Evolutionary conservation across 805 yeast species (phyloP), one percentile per base, ranked within the genome.

Genomic region (Priceomyces castillae): DNA sequence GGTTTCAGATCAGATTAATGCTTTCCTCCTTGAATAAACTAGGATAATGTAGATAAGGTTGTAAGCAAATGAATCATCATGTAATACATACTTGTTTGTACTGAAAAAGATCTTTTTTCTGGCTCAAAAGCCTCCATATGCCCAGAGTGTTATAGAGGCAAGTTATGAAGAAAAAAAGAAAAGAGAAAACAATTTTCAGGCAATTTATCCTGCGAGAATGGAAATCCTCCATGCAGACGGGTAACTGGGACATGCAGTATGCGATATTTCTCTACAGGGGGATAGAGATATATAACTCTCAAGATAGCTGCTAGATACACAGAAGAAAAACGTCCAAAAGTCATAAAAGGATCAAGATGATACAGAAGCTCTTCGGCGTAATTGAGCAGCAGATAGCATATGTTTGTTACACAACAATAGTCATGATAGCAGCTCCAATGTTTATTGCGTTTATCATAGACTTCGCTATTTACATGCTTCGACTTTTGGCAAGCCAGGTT

Each of bases 11-110:
- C 25, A 35, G 28, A 35, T 9, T 12, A 12, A 9, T 35, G 36
- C 23, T 28, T 17, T 30, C 43, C 19, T 48, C 49, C 42, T 46
- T 46, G 37, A 28, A 22, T 28, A 16, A 14, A 36, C 33, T 46
- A 48, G 46, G 51, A 47, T 52, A 53, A 53, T 53, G 58, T 53
- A 53, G 58, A 53, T 53, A 53, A 53, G 58, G 53, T 45, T 46
- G 15, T 28, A 22, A 37, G 15, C 34, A 16, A 25, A 17, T 39
- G 40, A 25, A 34, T 46, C 56, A 52, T 52, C 54, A 50, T 47
- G 17, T 41, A 39, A 40, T 40, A 44, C 47, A 34, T 43, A 43
- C 46, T n/a, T 15, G 23, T 16, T 17, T 39, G n/a, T n/a, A n/a
- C n/a, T n/a, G 25, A 22, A 9, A 9, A 22, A 22, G 6, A 7